phyloP scores from a whole-genome alignment of 768 basidiomycete species.

The Glaciozyma martinii region DNA sequence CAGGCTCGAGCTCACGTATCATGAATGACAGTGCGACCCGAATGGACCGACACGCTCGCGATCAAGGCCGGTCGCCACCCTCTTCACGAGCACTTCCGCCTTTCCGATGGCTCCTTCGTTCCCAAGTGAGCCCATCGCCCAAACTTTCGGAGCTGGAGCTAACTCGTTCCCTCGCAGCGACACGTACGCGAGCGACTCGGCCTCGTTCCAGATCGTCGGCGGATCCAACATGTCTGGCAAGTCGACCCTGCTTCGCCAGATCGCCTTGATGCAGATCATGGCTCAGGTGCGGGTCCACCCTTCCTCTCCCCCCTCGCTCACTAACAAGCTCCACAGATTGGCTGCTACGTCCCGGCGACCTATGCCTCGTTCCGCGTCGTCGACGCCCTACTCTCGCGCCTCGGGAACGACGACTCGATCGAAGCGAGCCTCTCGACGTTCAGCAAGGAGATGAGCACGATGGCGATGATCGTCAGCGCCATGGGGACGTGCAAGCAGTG shows the following conservation, averaged over 20 bases:
- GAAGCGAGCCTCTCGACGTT: conserved; percentile 88
- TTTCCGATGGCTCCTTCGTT: conserved; percentile 40
- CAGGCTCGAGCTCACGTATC: conserved; percentile 21
- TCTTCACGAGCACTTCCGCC: conserved; percentile 58
- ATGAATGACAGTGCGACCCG: conserved; percentile 61
- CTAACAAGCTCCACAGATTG: conserved; percentile 14
- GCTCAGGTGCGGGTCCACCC: conserved; percentile 60
- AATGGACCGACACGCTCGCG: conserved; percentile 80
- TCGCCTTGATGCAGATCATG: conserved; percentile 72
- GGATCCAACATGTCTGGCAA: conserved; percentile 45
- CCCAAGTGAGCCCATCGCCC: conserved; percentile 20
- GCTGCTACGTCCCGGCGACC: conserved; percentile 63
- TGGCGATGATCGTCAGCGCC: conserved; percentile 45
- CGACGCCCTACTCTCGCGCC: conserved; percentile 69
- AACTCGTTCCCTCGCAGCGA: conserved; percentile 65
- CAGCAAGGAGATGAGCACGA: conserved; percentile 85
- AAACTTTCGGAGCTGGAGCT: neutral
- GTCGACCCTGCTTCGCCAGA: conserved; percentile 83
- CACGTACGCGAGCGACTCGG: conserved; percentile 72
- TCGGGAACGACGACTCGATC: conserved; percentile 90
- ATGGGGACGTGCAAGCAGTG: conserved; percentile 54
- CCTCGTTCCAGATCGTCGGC: conserved; percentile 72
- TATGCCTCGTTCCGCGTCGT: conserved; percentile 85
- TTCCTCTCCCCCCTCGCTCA: neutral
- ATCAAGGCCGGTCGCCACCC: conserved; percentile 86